Conservation (phyloP, 1,284 basidiomycete species). For the Wolfiporia cocos region DNA sequence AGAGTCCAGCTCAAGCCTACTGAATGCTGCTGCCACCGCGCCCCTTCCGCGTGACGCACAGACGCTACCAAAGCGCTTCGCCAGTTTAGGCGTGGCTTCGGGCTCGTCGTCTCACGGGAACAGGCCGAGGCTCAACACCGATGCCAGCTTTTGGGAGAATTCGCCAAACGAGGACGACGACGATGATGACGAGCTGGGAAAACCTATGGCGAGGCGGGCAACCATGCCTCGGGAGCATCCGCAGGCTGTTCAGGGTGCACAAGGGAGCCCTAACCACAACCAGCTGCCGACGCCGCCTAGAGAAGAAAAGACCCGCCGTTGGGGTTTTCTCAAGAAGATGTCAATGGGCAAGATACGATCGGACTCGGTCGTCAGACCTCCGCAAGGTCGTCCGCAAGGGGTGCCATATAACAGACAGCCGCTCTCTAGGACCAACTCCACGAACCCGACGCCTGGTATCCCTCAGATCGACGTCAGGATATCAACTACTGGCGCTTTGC, state of each 20-base stretch:
- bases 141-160: constrained; percentile 28
- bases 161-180: constrained; percentile 19
- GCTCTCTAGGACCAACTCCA: constrained; percentile 10
- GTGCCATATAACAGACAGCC: constrained; percentile 16
- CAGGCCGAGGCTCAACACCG: constrained; percentile 19
- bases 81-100: constrained; percentile 52
- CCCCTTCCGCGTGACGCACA: constrained; percentile 33
- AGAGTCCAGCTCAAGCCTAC: constrained; percentile 57
- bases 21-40: constrained; percentile 31
- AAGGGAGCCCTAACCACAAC: neutral
- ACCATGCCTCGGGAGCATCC: constrained; percentile 8
- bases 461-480: constrained; percentile 67
- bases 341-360: constrained; percentile 82
- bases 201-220: constrained; percentile 17
- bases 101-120: constrained; percentile 18
- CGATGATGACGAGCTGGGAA: constrained; percentile 16
- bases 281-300: constrained; percentile 21
- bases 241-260: neutral
- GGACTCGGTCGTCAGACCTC: constrained; percentile 41
- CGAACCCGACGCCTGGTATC: constrained; percentile 17
- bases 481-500: constrained; percentile 57
- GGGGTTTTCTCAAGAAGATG: constrained; percentile 96
- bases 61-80: constrained; percentile 49
- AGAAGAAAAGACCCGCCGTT: constrained; percentile 59
- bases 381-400: neutral